These are phyloP conservation scores for Calocybe indica DNA, from an alignment of 768 basidiomycete genomes.

Conservation along the genomic window DNA sequence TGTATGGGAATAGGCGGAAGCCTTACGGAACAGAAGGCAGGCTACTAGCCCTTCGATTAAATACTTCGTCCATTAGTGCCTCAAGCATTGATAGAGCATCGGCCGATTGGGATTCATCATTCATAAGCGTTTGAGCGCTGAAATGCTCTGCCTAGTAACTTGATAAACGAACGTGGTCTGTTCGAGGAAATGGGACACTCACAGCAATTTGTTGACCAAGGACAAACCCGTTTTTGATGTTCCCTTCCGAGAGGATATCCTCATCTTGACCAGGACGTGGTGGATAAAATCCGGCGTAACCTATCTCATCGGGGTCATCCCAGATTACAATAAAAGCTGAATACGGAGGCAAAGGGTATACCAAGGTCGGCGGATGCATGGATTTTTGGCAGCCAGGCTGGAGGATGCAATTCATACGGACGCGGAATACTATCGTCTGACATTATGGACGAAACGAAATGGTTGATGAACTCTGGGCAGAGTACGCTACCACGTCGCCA, in stretches of 20 bases:
- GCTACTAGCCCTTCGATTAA: constrained; percentile 53
- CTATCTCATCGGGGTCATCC: constrained; percentile 27
- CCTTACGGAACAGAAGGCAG: constrained; percentile 60
- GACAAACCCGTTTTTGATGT: constrained; percentile 62
- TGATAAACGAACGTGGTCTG: constrained; percentile 1
- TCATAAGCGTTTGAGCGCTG: constrained; percentile 49
- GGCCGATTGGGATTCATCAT: constrained; percentile 42
- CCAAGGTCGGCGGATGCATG: constrained; percentile 70
- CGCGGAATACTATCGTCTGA: too few relatives aligned
- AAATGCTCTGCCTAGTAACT: constrained; percentile 54
- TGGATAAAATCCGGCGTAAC: constrained; percentile 73
- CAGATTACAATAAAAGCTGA: neutral
- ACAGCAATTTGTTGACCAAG: constrained; percentile 54
- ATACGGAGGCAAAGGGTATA: constrained; percentile 18
- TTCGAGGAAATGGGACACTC: constrained; percentile 15
- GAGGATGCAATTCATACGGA: constrained; percentile 62
- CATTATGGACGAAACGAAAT: too few relatives aligned
- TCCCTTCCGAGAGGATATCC: constrained; percentile 57
- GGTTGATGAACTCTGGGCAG: too few relatives aligned
- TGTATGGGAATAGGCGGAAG: neutral
- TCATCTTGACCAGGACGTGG: constrained; percentile 72
- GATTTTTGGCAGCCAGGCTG: constrained; percentile 64
- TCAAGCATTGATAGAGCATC: constrained; percentile 57
- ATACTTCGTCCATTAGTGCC: constrained; percentile 72
- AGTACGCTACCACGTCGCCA: too few relatives aligned